phyloP scores from a whole-genome alignment of 192 early-diverging fungal genomes.

The Umbelopsis ramanniana region DNA sequence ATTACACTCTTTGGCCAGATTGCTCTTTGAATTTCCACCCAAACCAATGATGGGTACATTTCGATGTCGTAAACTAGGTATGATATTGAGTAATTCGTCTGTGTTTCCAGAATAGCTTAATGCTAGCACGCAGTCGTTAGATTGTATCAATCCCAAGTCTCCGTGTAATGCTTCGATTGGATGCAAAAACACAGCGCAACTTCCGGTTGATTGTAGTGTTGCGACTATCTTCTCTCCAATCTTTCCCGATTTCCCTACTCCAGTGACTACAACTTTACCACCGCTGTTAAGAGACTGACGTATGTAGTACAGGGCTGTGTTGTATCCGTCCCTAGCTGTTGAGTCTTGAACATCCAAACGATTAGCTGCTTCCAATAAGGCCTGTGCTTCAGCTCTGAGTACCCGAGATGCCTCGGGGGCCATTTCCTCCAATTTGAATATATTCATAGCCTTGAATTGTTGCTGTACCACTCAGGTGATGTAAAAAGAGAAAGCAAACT shows the following conservation, averaged over 20 bases:
- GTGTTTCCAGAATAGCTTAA: slow-evolving; percentile 53
- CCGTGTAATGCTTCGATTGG: slow-evolving; percentile 53
- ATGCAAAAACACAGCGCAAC: slow-evolving; percentile 46
- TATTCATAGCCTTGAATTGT: background rate
- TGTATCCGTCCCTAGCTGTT: slow-evolving; percentile 32
- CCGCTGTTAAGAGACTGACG: slow-evolving; percentile 39
- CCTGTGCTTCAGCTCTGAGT: slow-evolving; percentile 40
- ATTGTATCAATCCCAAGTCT: slow-evolving; percentile 42
- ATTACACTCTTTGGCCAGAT: slow-evolving; percentile 43
- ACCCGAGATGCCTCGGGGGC: slow-evolving; percentile 40
- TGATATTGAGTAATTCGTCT: slow-evolving; percentile 41
- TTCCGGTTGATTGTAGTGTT: slow-evolving; percentile 47
- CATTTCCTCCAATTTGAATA: slow-evolving; percentile 29
- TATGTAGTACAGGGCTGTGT: slow-evolving; percentile 38
- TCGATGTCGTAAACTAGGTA: slow-evolving; percentile 46
- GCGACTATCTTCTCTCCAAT: slow-evolving; percentile 52
- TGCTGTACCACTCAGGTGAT: too few species aligned
- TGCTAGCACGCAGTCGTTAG: slow-evolving; percentile 44
- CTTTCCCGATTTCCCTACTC: slow-evolving; percentile 54
- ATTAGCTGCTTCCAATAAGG: slow-evolving; percentile 37
- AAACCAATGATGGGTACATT: slow-evolving; percentile 44
- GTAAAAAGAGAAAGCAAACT: background rate
- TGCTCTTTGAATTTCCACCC: slow-evolving; percentile 44
- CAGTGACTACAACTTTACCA: slow-evolving; percentile 50
- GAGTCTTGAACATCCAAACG: slow-evolving; percentile 29